phyloP scores from a whole-genome alignment of 2,329 filamentous ascomycete genomes.

The Colletotrichum scovillei region DNA sequence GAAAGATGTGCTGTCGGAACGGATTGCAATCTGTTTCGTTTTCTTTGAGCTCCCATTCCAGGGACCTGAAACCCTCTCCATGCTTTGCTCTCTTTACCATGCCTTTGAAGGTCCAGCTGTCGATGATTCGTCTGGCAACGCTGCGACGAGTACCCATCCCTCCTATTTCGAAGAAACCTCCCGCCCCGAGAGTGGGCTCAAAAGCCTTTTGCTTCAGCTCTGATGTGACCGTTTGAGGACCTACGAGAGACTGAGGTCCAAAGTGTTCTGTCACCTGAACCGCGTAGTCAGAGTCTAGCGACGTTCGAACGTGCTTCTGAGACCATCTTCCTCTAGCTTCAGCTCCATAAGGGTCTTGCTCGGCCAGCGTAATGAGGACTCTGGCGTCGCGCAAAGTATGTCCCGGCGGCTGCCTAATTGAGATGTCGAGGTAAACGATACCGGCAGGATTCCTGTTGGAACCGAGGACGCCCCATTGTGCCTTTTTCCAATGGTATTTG shows the following conservation, averaged over 20 bases:
- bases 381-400: too few relatives aligned
- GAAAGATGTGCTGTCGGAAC: fast-evolving
- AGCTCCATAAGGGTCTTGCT: too few relatives aligned
- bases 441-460: not conserved
- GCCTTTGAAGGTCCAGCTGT: not conserved
- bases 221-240: too few relatives aligned
- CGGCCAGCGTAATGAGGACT: too few relatives aligned
- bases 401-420: too few relatives aligned
- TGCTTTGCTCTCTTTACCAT: fast-evolving
- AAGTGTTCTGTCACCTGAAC: not conserved
- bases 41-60: not conserved
- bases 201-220: not conserved
- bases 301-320: not conserved
- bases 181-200: not conserved
- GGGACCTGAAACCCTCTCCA: not conserved
- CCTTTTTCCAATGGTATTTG: not conserved
- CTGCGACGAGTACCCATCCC: not conserved
- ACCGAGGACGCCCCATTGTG: not conserved
- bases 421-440: not conserved
- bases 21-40: fast-evolving
- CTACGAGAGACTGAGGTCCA: not conserved
- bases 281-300: fast-evolving
- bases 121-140: too few relatives aligned
- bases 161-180: fast-evolving
- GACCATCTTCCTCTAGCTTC: too few relatives aligned